phyloP scores from a whole-genome alignment of 2,329 filamentous ascomycete genomes.

The Zymoseptoria tritici region DNA sequence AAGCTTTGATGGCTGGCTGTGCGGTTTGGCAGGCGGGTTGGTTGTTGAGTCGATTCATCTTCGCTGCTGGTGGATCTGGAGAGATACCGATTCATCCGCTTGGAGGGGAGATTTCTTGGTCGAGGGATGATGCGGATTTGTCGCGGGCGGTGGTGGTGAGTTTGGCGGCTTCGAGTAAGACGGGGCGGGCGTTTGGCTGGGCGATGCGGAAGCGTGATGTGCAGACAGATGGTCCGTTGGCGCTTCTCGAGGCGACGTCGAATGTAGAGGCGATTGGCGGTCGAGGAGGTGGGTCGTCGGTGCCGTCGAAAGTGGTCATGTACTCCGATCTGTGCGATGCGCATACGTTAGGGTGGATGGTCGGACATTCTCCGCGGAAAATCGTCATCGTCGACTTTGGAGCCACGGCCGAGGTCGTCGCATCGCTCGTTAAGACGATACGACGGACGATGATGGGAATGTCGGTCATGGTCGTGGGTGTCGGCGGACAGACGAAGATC shows the following conservation, averaged over 20 bases:
- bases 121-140: conserved; percentile 8
- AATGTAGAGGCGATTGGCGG: not conserved
- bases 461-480: conserved; percentile 4
- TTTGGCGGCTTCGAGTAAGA: conserved; percentile 14
- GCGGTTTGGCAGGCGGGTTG: conserved; percentile 6
- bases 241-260: conserved; percentile 11
- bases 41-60: conserved; percentile 8
- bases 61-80: conserved; percentile 4
- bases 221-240: conserved; percentile 1
- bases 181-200: conserved; percentile 9
- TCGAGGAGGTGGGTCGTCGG: not conserved
- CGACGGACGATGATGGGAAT: not conserved
- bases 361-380: not conserved
- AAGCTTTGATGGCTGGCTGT: not conserved
- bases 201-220: conserved; percentile 5
- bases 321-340: conserved; percentile 1
- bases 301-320: conserved; percentile 1
- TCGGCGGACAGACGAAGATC: conserved; percentile 8
- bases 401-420: not conserved
- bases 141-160: conserved; percentile 6
- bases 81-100: not conserved
- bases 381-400: conserved; percentile 16
- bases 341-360: conserved; percentile 1
- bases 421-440: not conserved
- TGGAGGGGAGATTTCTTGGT: not conserved